Conservation (phyloP, 192 early-diverging fungal genomes). For the Backusella circina region DNA sequence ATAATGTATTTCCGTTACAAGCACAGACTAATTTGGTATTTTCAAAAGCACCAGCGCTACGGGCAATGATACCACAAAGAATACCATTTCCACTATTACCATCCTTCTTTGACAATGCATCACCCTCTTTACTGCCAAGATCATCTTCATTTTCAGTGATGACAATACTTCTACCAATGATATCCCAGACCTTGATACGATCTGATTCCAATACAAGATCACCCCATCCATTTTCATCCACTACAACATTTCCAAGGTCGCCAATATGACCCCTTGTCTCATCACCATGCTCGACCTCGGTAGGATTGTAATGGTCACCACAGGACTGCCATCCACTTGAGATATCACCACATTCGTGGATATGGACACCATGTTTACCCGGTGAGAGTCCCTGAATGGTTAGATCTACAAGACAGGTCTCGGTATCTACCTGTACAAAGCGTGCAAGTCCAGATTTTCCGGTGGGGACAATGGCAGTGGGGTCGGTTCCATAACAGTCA, state of each 20-base stretch:
- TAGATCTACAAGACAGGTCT: conserved; percentile 77
- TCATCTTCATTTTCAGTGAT: conserved; percentile 55
- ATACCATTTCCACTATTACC: conserved; percentile 60
- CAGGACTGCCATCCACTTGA: conserved; percentile 51
- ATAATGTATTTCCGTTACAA: conserved; percentile 83
- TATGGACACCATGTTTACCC: conserved; percentile 63
- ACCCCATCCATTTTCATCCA: conserved; percentile 68
- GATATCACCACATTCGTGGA: conserved; percentile 83
- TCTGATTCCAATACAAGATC: conserved; percentile 71
- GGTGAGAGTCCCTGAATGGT: conserved; percentile 67
- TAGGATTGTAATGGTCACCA: conserved; percentile 54
- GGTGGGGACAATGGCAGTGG: neutral
- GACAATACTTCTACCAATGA: conserved; percentile 87
- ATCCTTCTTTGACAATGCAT: conserved; percentile 31
- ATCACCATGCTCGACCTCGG: conserved; percentile 44
- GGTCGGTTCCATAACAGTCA: conserved; percentile 50
- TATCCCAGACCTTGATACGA: conserved; percentile 81
- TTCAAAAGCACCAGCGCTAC: conserved; percentile 88
- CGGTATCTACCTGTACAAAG: conserved; percentile 71
- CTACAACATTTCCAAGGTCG: conserved; percentile 64
- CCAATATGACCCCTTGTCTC: conserved; percentile 50
- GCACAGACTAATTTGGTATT: conserved; percentile 86
- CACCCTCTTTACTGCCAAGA: conserved; percentile 34
- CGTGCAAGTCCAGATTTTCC: conserved; percentile 66
- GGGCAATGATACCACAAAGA: conserved; percentile 81